These are phyloP conservation scores for Phytophthora fragariae DNA, from an alignment of 352 stramenopile species.

Conservation along the genomic window DNA sequence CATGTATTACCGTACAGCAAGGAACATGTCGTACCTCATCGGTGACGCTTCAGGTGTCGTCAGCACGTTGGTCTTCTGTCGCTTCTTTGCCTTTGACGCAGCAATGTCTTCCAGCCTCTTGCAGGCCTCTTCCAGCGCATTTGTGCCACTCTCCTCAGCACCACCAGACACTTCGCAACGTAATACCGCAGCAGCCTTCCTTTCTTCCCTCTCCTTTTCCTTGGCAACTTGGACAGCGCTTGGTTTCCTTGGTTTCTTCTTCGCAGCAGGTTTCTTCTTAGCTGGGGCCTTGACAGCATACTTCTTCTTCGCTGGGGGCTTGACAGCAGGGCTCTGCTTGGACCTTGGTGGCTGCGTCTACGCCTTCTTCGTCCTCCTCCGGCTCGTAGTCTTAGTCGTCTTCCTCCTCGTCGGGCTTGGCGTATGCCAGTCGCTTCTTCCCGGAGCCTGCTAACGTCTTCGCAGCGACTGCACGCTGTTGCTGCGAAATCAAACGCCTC, in stretches of 20 bases:
- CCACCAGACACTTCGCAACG: not conserved
- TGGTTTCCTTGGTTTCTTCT: slow-evolving; percentile 9
- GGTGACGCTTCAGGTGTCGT: not conserved
- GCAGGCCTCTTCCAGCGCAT: not conserved
- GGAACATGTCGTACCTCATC: not conserved
- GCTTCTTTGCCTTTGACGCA: not conserved
- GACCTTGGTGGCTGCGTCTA: not conserved
- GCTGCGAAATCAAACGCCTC: not conserved
- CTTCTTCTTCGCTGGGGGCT: not conserved
- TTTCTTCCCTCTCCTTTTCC: not conserved
- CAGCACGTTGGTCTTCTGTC: not conserved
- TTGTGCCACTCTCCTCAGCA: not conserved
- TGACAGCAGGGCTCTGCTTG: no score
- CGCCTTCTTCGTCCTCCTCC: not conserved
- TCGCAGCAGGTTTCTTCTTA: not conserved
- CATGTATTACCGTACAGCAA: slow-evolving; percentile 20
- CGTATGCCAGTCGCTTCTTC: not conserved
- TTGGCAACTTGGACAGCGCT: not conserved
- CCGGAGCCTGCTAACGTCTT: slow-evolving; percentile 5
- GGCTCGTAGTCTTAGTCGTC: slow-evolving; percentile 7
- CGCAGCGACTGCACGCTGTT: not conserved
- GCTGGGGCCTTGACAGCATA: not conserved
- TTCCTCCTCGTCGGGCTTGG: not conserved
- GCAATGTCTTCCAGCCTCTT: not conserved
- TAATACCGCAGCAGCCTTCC: not conserved